A percentile compares a stretch with the other conserved stretches of the same genome.
Conservation (phyloP, 1,284 basidiomycete species). For the Bondarzewia mesenterica region DNA sequence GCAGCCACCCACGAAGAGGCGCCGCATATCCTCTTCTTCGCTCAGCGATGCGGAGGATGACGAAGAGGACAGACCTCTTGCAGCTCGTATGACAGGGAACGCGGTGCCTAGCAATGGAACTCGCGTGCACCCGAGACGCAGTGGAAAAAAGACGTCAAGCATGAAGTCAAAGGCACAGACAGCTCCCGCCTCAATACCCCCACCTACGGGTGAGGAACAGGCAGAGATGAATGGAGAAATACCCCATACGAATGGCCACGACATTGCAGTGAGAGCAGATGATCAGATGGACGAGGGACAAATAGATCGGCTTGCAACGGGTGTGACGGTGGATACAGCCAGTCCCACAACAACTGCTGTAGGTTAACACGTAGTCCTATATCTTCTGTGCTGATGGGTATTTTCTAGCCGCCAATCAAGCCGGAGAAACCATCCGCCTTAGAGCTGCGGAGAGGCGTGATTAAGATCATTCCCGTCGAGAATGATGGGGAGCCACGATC, state of each 20-base stretch:
- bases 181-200: slow-evolving; percentile 30
- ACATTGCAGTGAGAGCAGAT: slow-evolving; percentile 60
- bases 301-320: slow-evolving; percentile 67
- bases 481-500: slow-evolving; percentile 76
- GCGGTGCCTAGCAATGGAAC: slow-evolving; percentile 7
- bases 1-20: slow-evolving; percentile 24
- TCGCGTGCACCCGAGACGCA: slow-evolving; percentile 27
- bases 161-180: slow-evolving; percentile 55
- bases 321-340: slow-evolving; percentile 67
- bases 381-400: slow-evolving; percentile 2
- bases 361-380: slow-evolving; percentile 16
- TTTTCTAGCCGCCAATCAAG: slow-evolving; percentile 36
- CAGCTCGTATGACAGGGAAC: slow-evolving; percentile 31
- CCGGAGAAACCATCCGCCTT: slow-evolving; percentile 74
- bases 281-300: slow-evolving; percentile 73
- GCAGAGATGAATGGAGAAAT: slow-evolving; percentile 36
- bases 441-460: slow-evolving; percentile 81
- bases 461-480: slow-evolving; percentile 80
- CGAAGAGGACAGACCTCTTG: slow-evolving; percentile 51
- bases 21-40: slow-evolving; percentile 18
- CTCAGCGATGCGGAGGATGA: slow-evolving; percentile 25
- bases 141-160: slow-evolving; percentile 48
- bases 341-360: slow-evolving; percentile 41
- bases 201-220: slow-evolving; percentile 31
- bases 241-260: slow-evolving; percentile 32